These are phyloP conservation scores for Porcisia deanei DNA, from an alignment of 208 protist species.

Conservation along the genomic window DNA sequence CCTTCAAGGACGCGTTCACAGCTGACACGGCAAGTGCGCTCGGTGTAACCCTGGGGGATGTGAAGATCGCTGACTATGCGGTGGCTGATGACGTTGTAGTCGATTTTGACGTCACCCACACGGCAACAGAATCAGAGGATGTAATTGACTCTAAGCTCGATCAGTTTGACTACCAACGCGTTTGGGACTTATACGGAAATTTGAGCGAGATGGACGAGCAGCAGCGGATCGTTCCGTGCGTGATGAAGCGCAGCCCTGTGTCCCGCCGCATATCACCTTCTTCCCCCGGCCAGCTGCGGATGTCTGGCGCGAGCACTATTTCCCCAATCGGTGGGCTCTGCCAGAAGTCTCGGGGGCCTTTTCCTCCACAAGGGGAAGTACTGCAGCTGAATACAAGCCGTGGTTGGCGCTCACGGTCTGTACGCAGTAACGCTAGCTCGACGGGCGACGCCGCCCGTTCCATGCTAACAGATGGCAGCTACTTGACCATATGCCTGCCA, in stretches of 20 bases:
- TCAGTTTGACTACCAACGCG: conserved; percentile 38
- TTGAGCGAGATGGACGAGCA: conserved; percentile 30
- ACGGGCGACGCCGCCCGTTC: conserved; percentile 4
- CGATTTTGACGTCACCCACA: conserved; percentile 60
- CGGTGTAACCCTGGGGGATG: conserved; percentile 22
- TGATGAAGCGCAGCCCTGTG: conserved; percentile 41
- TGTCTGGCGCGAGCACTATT: background rate
- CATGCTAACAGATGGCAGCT: conserved; percentile 3
- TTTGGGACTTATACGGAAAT: conserved; percentile 58
- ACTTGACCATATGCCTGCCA: background rate
- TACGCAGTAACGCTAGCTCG: conserved; percentile 16
- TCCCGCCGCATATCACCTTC: conserved; percentile 18
- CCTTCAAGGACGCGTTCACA: conserved; percentile 48
- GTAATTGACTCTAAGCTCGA: conserved; percentile 46
- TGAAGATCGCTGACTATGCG: conserved; percentile 47
- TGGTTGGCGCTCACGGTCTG: background rate
- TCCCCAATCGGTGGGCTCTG: conserved; percentile 10
- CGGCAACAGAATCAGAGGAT: conserved; percentile 22
- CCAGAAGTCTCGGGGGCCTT: conserved; percentile 20
- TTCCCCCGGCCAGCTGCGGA: conserved; percentile 7
- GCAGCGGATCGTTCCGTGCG: conserved; percentile 23
- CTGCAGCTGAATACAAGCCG: background rate
- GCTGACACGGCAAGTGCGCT: conserved; percentile 53
- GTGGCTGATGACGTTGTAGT: conserved; percentile 55
- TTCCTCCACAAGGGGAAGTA: conserved; percentile 8